Base-by-base conservation (phyloP, 2,329 filamentous ascomycete species). In the Xylariaceae sp. region DNA sequence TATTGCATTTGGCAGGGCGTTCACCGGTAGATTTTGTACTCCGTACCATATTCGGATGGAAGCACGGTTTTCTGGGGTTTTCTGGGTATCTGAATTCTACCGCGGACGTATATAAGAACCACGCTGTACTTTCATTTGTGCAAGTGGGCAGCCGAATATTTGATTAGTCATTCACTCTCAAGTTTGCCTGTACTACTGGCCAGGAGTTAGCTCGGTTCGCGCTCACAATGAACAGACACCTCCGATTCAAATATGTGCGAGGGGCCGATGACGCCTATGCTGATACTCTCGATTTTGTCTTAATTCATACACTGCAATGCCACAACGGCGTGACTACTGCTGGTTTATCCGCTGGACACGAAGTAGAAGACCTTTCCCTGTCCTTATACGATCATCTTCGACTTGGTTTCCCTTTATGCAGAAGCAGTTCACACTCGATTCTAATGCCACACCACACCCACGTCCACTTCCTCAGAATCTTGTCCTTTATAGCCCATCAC, bases 401-500 rank as follows among this genome's bases (percentile, higher is more conserved):
- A 21, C 28, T 33, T 36, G 31, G 6, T 31, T 43, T 2, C 14
- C 21, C 24, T 19, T 48, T 11, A 48, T 43, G 43, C 33, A 2
- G 37, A 44, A 26, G 17, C 29, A 7, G 23, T 4, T 37, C 23
- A n/a, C 16, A 21, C 17, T 26, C 41, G 11, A 3, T 17, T 16
- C 28, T 33, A 39, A 28, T 23, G 26, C 43, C 44, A 41, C 26
- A 6, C 9, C 41, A 21, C 21, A 6, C 23, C n/a, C 31, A 14
- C 28, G 16, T 7, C 16, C 29, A 7, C 16, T 50, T 26, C 14
- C 14, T 41, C 26, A 8, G 26, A 14, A 23, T 48, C 6, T 23
- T 23, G 11, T 9, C 16, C 26, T 34, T 53, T 71, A 79, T 68
- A 80, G 65, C 8, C 73, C 72, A 46, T 82, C 79, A 24, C 66